A percentile compares a stretch with the other conserved stretches of the same genome.
Conservation (phyloP, 192 early-diverging fungal genomes). For the Podila verticillata region DNA sequence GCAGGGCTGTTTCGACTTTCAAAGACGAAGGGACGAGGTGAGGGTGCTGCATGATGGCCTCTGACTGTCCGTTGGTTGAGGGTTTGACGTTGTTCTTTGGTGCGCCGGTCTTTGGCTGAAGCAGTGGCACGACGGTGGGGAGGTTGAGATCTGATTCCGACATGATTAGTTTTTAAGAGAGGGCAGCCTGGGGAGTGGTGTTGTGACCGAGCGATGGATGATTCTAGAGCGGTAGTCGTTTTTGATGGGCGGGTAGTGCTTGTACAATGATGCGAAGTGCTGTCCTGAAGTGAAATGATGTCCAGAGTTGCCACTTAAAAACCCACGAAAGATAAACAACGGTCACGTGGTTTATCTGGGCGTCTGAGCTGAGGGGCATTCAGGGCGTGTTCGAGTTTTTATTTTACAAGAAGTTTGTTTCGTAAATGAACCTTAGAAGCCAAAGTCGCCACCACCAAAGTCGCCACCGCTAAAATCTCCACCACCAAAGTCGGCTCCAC, state of each 20-base stretch:
- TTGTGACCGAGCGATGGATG: not conserved
- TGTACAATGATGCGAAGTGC: not conserved
- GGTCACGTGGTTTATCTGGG: not conserved
- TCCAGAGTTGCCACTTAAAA: not conserved
- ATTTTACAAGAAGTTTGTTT: not conserved
- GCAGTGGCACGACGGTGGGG: conserved; percentile 41
- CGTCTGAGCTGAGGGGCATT: too few relatives aligned
- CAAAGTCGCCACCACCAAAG: conserved; percentile 27
- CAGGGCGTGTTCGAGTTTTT: too few relatives aligned
- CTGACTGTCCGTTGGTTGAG: conserved; percentile 18
- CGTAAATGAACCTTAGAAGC: conserved; percentile 12
- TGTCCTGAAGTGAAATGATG: not conserved
- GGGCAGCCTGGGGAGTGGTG: not conserved
- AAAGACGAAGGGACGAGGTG: conserved; percentile 59
- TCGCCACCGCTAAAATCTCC: conserved; percentile 32
- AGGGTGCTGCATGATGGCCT: conserved; percentile 35
- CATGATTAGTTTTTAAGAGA: conserved; percentile 19
- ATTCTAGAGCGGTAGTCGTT: not conserved
- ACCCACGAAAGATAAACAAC: not conserved
- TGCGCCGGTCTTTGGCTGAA: conserved; percentile 28
- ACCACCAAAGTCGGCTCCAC: conserved; percentile 20
- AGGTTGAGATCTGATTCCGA: conserved; percentile 52
- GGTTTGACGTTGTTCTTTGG: conserved; percentile 5
- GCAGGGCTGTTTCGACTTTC: conserved; percentile 67
- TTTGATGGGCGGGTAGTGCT: not conserved